Evolutionary conservation across 2,329 filamentous ascomycete species (phyloP), one percentile per base, ranked within the genome.

Genomic region (Sclerotinia trifoliorum): DNA sequence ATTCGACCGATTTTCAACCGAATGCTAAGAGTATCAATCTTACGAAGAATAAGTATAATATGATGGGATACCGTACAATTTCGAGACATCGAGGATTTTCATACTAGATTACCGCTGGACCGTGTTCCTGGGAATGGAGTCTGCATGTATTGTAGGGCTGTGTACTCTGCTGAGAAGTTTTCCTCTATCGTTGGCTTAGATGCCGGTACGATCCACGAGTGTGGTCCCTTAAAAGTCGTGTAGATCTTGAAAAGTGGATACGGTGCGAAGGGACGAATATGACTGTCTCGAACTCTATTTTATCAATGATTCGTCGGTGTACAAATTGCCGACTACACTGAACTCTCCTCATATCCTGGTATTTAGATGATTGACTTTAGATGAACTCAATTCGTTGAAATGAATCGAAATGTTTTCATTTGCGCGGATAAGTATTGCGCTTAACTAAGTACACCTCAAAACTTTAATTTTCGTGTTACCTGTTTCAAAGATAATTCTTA

Each of bases 121-220:
- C 54, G 54, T 10, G 54, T 56, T 56, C 29, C 54, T 39, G 32
- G 13, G 21, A n/a, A 56, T 19, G 29, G 29, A 29, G 29, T 56
- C 54, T 56, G 54, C 54, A 56, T 56, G 32, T 15, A 56, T 56
- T 32, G n/a, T 39, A 56, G 54, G 54, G 54, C 54, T 56, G 54
- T 21, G 54, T 56, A 56, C 15, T 56, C 32, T 21, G 54, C 35
- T 1, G 11, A 48, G 24, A 39, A 39, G 3, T 42, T 57, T 7
- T 57, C 19, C n/a, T 24, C 21, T 32, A 8, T 56, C 5, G 8
- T 6, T 24, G 29, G 32, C 21, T 35, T 21, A 57, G 32, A 57
- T 57, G 1, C 32, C 21, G 35, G 39, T 24, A 39, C 32, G 29
- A 57, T 24, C n/a, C 21, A 57, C 4, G n/a, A 42, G 39, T 42